Conservation (phyloP, 257 asterid species). For the Solanum pinnatisectum region DNA sequence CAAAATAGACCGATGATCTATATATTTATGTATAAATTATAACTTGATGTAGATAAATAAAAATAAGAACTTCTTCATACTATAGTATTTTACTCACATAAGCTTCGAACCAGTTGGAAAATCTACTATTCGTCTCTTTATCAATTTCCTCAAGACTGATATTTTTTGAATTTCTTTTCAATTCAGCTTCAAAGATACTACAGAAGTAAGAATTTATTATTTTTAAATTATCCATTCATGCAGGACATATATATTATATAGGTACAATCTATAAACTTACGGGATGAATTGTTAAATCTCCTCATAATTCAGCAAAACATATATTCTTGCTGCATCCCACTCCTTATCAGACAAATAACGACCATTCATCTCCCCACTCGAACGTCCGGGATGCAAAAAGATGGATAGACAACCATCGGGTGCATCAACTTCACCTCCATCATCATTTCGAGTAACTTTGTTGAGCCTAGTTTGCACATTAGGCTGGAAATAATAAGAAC, state of each 20-base stretch:
- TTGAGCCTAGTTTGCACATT: neutral
- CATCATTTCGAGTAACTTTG: neutral
- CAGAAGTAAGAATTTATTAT: too few species aligned
- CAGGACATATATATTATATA: too few species aligned
- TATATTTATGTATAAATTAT: neutral
- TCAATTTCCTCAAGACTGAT: too few species aligned
- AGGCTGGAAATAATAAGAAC: neutral
- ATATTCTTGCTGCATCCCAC: neutral
- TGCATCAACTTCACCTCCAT: neutral
- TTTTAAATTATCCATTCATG: too few species aligned
- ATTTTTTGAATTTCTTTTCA: too few species aligned
- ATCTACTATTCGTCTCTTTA: too few species aligned
- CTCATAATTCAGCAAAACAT: neutral
- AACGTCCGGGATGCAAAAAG: neutral
- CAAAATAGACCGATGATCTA: too few species aligned
- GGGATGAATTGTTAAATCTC: neutral
- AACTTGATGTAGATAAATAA: too few species aligned
- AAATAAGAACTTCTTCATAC: too few species aligned
- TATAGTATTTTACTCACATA: too few species aligned
- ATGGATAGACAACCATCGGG: neutral
- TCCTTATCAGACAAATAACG: neutral
- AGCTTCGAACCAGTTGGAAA: neutral
- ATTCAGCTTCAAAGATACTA: too few species aligned
- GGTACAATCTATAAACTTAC: neutral
- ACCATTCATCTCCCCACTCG: neutral